Evolutionary conservation across 129 eudicot species (phyloP).

Genomic region (Artemisia tridentata): DNA sequence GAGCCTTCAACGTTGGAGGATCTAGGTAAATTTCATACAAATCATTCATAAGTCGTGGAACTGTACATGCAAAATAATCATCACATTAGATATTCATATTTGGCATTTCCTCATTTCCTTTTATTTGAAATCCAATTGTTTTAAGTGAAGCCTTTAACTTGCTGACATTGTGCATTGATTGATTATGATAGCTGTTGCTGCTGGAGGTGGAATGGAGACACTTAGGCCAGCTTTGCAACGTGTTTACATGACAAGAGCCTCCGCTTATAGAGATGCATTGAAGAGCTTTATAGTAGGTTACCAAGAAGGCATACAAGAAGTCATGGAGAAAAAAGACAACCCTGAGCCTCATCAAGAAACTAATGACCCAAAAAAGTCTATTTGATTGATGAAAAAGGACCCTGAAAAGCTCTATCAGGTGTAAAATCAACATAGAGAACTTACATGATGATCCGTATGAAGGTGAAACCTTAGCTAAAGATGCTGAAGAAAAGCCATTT

Average conservation of each 20-base stretch:
- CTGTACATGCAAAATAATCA: neutral
- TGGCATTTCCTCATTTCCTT: neutral
- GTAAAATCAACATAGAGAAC: neutral
- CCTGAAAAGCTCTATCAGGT: neutral
- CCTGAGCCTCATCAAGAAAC: slow-evolving; percentile 37
- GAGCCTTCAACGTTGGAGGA: slow-evolving; percentile 86
- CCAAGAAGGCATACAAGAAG: slow-evolving; percentile 85
- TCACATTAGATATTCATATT: neutral
- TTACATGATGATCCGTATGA: no score
- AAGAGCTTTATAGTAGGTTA: slow-evolving; percentile 74
- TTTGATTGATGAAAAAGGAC: slow-evolving; percentile 12
- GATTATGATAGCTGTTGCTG: slow-evolving; percentile 62
- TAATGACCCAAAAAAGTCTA: slow-evolving; percentile 32
- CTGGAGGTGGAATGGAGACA: slow-evolving; percentile 91
- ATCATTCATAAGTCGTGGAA: neutral
- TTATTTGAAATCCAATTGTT: no score
- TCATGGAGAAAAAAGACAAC: slow-evolving; percentile 61
- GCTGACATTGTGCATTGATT: neutral
- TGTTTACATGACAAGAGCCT: slow-evolving; percentile 80
- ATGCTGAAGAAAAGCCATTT: no score
- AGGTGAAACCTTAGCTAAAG: no score
- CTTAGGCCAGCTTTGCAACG: slow-evolving; percentile 84
- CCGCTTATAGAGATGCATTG: slow-evolving; percentile 80
- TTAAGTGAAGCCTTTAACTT: neutral
- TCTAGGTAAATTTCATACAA: slow-evolving; percentile 51